phyloP scores from a whole-genome alignment of 495 filamentous ascomycete genomes.

The Neurospora sp. region DNA sequence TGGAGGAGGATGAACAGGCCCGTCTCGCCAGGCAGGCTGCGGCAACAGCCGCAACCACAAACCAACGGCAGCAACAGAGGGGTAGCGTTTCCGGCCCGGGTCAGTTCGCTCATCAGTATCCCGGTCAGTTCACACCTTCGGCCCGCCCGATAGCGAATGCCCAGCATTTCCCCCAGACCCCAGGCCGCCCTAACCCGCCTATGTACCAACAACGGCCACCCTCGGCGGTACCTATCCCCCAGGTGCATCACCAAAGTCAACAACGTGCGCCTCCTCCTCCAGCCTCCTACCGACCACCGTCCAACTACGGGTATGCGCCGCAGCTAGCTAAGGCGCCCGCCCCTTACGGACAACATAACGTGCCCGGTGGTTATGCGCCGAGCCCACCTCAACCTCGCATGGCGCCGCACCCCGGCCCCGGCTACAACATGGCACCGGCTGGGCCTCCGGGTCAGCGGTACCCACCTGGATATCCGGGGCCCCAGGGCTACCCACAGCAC shows the following conservation, averaged over 20 bases:
- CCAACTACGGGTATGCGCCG: conserved; percentile 18
- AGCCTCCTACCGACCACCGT: conserved; percentile 20
- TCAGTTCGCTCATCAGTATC: conserved; percentile 30
- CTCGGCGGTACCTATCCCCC: conserved; percentile 22
- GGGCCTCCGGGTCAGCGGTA: conserved; percentile 21
- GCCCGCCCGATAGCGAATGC: conserved; percentile 30
- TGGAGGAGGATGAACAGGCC: conserved; percentile 73
- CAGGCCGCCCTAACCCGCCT: conserved; percentile 26
- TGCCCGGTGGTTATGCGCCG: conserved; percentile 27
- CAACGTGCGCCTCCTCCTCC: conserved; percentile 18
- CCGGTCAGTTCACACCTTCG: conserved; percentile 21
- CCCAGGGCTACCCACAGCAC: conserved; percentile 15
- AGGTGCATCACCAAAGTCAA: conserved; percentile 20
- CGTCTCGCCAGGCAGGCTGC: conserved; percentile 24
- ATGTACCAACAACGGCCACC: conserved; percentile 23
- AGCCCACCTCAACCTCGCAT: conserved; percentile 28
- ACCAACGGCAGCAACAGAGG: conserved; percentile 29
- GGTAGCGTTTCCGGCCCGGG: conserved; percentile 24
- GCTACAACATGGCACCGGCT: conserved; percentile 20
- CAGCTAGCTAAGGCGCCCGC: conserved; percentile 28
- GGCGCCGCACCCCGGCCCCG: conserved; percentile 16
- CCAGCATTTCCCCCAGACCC: conserved; percentile 35
- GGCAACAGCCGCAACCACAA: conserved; percentile 22
- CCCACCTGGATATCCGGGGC: conserved; percentile 12
- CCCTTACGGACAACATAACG: conserved; percentile 28